Conservation (phyloP, 2,329 filamentous ascomycete genomes). For the Chaetomium olivaceum region DNA sequence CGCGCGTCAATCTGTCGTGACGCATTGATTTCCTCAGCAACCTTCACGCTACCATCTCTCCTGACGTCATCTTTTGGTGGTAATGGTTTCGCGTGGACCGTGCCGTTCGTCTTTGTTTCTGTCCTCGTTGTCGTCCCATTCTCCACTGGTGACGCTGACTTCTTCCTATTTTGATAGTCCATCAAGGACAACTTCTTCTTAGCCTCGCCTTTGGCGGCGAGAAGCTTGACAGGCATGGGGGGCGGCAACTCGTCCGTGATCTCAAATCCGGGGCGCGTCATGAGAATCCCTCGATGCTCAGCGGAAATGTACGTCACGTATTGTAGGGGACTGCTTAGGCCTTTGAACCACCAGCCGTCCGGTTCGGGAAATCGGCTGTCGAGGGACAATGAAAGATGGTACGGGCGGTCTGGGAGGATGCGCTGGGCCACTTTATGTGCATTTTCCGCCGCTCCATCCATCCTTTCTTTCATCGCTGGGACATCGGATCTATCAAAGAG, state of each 20-base stretch:
- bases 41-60: constrained; percentile 28
- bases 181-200: constrained; percentile 61
- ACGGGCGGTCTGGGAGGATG: constrained; percentile 53
- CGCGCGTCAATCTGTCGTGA: constrained; percentile 34
- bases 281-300: constrained; percentile 58
- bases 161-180: constrained; percentile 58
- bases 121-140: constrained; percentile 28
- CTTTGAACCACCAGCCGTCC: constrained; percentile 44
- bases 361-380: constrained; percentile 50
- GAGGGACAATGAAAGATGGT: constrained; percentile 54
- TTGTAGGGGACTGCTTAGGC: constrained; percentile 50
- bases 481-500: constrained; percentile 32
- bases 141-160: constrained; percentile 42
- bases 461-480: constrained; percentile 44
- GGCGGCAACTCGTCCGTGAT: constrained; percentile 53
- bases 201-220: constrained; percentile 43
- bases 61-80: constrained; percentile 25
- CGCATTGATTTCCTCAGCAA: constrained; percentile 28
- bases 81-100: constrained; percentile 21
- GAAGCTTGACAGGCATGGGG: constrained; percentile 40
- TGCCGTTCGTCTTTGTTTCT: constrained; percentile 30
- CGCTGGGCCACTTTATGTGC: constrained; percentile 55
- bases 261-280: constrained; percentile 59
- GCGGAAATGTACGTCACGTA: constrained; percentile 60
- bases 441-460: constrained; percentile 61